Conservation (phyloP, 2,329 filamentous ascomycete species). For the Cladobotryum protrusum region DNA sequence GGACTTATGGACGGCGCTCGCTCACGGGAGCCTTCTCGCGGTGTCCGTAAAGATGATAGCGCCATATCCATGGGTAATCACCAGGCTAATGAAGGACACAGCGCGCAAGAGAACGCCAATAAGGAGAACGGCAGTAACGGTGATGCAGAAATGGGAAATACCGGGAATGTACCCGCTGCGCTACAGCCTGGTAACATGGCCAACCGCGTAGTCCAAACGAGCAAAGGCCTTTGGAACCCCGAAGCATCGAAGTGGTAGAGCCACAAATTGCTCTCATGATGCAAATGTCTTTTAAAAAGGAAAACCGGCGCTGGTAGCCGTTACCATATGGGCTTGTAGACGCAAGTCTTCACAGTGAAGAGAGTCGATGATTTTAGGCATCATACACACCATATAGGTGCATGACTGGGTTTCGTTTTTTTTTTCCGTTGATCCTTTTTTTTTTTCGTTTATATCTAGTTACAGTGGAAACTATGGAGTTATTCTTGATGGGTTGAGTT, state of each 20-base stretch:
- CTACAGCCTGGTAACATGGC: slow-evolving; percentile 49
- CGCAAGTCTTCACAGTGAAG: no score
- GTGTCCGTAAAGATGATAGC: slow-evolving; percentile 38
- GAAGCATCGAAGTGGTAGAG: slow-evolving; percentile 14
- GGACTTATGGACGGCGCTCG: slow-evolving; percentile 54
- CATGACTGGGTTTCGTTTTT: background rate
- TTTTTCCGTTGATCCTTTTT: background rate
- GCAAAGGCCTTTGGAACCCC: slow-evolving; percentile 55
- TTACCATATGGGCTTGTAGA: background rate
- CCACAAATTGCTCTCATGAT: background rate
- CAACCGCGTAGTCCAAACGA: slow-evolving; percentile 57
- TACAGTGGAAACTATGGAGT: no score
- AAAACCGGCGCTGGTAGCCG: slow-evolving; percentile 10
- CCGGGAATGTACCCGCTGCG: slow-evolving; percentile 38
- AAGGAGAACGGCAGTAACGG: slow-evolving; percentile 13
- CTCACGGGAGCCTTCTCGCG: slow-evolving; percentile 42
- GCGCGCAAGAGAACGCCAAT: slow-evolving; percentile 33
- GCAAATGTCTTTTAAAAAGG: background rate
- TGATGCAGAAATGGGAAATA: slow-evolving; percentile 45
- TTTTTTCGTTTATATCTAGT: background rate
- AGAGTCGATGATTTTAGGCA: no score
- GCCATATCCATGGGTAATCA: slow-evolving; percentile 33
- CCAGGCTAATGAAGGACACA: slow-evolving; percentile 44
- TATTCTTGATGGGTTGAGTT: no score
- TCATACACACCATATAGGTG: no score